Base-by-base conservation (phyloP, 805 yeast genomes). In the Suhomyces canberraensis region DNA sequence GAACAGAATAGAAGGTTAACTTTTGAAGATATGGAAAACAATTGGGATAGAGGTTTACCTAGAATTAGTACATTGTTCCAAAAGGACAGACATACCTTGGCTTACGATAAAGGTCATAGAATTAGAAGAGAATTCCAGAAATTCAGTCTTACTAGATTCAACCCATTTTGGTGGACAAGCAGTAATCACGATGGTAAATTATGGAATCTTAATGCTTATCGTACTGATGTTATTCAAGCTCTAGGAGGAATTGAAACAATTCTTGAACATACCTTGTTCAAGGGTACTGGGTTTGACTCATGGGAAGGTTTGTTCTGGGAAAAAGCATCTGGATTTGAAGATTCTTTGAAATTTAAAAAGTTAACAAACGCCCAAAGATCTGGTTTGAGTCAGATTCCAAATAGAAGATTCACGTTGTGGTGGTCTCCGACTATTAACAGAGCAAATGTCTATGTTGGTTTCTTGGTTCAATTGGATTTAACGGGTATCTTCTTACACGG, bases 281-380 rank as follows among this genome's bases (percentile, higher is more conserved):
- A 85, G 56, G 99, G 95, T 9, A 93, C 99, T 1, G 99, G 98
- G 0, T 93, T 93, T 54, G 95, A 85, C 48, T 85, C 95, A 7
- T 93, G 98, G 98, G 99, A 93, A 65, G 98, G 98, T 4, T 67
- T 93, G 17, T 93, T 93, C 61, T 93, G 99, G 99, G 98, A 93
- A 55, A 90, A 90, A 56, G 95, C 95, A 0, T 81, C 95, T 18
- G 98, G 98, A 0, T 93, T 90, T 57, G 99, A 93, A 60, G 98
- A 93, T 52, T 84, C 96, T 0, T 75, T 93, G 76, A 91, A 90
- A 57, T 86, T 89, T 62, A 89, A 90, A 60, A 93, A 91, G 56
- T 73, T 93, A 48, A 93, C 99, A 1, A 91, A 91, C 61, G 99
- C 99, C 1, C 99, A 93, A 68, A 73, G 98, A 52, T 83, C 96